Evolutionary conservation across 1,139 yeast genomes (phyloP), one percentile per base, ranked within the genome.

Genomic region (Kodamaea alishanica): DNA sequence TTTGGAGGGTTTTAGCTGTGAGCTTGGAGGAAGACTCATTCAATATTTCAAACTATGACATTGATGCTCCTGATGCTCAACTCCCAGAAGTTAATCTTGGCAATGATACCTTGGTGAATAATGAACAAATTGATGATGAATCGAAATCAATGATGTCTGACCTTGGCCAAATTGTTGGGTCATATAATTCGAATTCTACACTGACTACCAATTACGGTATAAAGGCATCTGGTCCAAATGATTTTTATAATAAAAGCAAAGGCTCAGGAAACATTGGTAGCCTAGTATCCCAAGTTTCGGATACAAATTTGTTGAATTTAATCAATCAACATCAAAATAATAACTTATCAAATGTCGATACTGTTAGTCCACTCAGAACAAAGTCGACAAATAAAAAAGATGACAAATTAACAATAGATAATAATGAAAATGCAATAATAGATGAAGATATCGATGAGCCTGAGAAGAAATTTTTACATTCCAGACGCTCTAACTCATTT

Each of bases 1-100:
- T 81, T 0, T 85, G 95, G 95, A 63, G 73, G 41, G 70, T 82
- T n/a, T 60, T 85, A 3, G 77, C 77, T 2, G 76, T 74, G 11
- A 70, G 82, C 9, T 58, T 84, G 2, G 65, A 67, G 9, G 76
- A 79, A 53, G 78, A 77, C n/a, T 25, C 28, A 12, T 24, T 11
- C 20, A 22, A 30, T 7, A 23, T 15, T 8, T 25, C 3, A 30
- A 33, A 7, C 30, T 31, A 2, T 24, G 24, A 22, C 26, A 30
- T 15, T 3, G 20, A 15, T 15, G 20, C 20, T 15, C 20, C 20
- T 15, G 38, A 24, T 28, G 26, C 24, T 12, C 11, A 12, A 26
- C 22, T 27, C 5, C 25, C 39, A 8, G 37, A 30, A 7, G 28
- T 9, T 7, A 31, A 30, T 5, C 23, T 5, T 40, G 8, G 42